phyloP scores from a whole-genome alignment of 306 rosid species.

The Prunus campanulata region DNA sequence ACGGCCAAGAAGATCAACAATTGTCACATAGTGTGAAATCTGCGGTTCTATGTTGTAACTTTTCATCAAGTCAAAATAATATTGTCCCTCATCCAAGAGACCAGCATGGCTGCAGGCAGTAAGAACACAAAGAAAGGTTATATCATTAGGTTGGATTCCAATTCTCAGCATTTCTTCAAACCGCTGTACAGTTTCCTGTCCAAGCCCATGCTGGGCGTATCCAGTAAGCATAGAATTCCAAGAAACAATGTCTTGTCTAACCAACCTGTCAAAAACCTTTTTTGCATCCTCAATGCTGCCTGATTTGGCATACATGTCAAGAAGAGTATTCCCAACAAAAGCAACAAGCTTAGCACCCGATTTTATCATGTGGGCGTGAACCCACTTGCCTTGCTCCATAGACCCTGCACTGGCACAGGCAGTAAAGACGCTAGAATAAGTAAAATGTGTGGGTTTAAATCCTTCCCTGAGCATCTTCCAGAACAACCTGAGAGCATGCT shows the following conservation, averaged over 20 bases:
- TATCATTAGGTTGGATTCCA: slow-evolving; percentile 27
- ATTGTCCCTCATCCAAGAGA: slow-evolving; percentile 27
- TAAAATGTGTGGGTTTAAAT: slow-evolving; percentile 28
- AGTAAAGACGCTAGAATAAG: slow-evolving; percentile 30
- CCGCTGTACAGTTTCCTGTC: slow-evolving; percentile 19
- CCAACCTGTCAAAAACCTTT: slow-evolving; percentile 29
- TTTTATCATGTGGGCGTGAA: slow-evolving; percentile 36
- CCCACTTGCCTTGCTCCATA: slow-evolving; percentile 40
- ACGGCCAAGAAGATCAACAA: slow-evolving; percentile 39
- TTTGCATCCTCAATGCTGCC: slow-evolving; percentile 35
- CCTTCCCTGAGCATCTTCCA: slow-evolving; percentile 24
- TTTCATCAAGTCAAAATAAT: slow-evolving; percentile 31
- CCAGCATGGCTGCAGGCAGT: slow-evolving; percentile 34
- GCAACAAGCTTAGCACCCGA: slow-evolving; percentile 23
- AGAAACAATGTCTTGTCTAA: slow-evolving; percentile 28
- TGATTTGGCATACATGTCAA: slow-evolving; percentile 38
- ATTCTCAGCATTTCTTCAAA: slow-evolving; percentile 31
- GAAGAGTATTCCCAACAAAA: slow-evolving; percentile 35
- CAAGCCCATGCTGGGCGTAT: slow-evolving; percentile 37
- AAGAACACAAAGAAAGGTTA: slow-evolving; percentile 33
- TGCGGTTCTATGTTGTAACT: slow-evolving; percentile 25
- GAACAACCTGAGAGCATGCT: slow-evolving; percentile 25
- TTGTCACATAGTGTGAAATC: slow-evolving; percentile 30
- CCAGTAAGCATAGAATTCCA: slow-evolving; percentile 38
- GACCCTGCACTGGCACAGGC: slow-evolving; percentile 35